phyloP scores from a whole-genome alignment of 116 monocot genomes.

The Thalassia testudinum region DNA sequence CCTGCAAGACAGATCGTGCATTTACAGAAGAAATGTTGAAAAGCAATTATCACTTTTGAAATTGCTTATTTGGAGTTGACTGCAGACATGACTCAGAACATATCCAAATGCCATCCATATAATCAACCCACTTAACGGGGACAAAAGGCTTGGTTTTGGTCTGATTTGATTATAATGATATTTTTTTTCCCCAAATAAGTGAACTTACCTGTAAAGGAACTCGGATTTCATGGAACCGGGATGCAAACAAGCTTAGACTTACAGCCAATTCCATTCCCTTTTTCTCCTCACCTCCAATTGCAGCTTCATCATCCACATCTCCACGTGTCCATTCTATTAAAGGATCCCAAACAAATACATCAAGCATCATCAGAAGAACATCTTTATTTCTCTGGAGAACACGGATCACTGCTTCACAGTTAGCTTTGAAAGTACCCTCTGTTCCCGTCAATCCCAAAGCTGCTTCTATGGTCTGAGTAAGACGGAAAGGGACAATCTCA shows the following conservation, averaged over 20 bases:
- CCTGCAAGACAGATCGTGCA: no score
- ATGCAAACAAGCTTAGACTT: slow-evolving; percentile 87
- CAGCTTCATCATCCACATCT: slow-evolving; percentile 80
- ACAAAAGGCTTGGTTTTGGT: no score
- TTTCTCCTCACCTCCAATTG: slow-evolving; percentile 92
- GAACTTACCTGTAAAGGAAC: slow-evolving; percentile 66
- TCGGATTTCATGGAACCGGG: slow-evolving; percentile 87
- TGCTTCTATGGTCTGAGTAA: slow-evolving; percentile 87
- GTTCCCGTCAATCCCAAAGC: slow-evolving; percentile 89
- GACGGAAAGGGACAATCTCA: slow-evolving; percentile 97
- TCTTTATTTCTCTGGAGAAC: slow-evolving; percentile 81
- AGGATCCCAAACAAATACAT: slow-evolving; percentile 96
- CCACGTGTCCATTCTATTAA: slow-evolving; percentile 93
- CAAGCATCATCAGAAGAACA: slow-evolving; percentile 78
- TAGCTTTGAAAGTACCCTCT: slow-evolving; percentile 72
- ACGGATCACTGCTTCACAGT: slow-evolving; percentile 59
- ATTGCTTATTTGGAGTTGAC: no score
- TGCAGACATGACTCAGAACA: no score
- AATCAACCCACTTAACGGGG: no score
- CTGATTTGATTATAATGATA: background rate
- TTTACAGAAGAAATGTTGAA: no score
- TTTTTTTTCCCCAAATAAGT: background rate
- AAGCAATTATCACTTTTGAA: no score
- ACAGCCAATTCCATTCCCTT: slow-evolving; percentile 99
- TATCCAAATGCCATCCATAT: no score